A percentile compares a stretch with the other conserved stretches of the same genome.
Evolutionary conservation across 2,329 filamentous ascomycete genomes (phyloP).

Genomic region (Penicillium sp.): DNA sequence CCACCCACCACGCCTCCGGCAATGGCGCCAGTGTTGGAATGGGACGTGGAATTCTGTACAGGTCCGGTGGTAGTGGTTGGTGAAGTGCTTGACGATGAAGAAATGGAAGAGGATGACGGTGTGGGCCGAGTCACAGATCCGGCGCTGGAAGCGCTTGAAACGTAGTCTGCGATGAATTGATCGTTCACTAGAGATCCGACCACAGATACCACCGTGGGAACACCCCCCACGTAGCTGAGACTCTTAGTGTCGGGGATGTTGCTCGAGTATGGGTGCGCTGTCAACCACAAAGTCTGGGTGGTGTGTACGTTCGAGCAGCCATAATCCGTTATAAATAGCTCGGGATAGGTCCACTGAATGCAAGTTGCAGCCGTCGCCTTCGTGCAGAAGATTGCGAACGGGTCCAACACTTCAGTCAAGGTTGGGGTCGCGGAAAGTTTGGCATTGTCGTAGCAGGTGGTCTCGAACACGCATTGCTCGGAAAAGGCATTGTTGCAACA

Average conservation of each 20-base stretch:
- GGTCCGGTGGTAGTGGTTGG: no score
- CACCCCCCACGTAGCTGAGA: background rate
- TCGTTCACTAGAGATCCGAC: conserved; percentile 8
- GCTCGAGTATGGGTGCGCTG: background rate
- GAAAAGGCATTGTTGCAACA: conserved; percentile 12
- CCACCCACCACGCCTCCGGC: conserved; percentile 18
- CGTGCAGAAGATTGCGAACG: conserved; percentile 9
- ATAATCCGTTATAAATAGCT: conserved; percentile 12
- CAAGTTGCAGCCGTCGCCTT: conserved; percentile 3
- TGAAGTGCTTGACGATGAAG: background rate
- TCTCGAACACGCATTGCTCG: conserved; percentile 8
- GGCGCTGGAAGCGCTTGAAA: background rate
- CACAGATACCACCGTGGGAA: conserved; percentile 7
- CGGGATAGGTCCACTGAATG: conserved; percentile 12
- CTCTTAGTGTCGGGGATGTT: background rate
- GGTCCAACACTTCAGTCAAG: background rate
- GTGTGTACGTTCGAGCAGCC: conserved; percentile 8
- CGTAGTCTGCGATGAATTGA: conserved; percentile 4
- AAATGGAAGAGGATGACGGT: background rate
- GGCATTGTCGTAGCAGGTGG: conserved; percentile 13
- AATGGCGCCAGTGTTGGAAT: conserved; percentile 10
- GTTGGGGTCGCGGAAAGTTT: conserved; percentile 8
- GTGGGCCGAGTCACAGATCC: background rate
- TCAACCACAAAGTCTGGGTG: conserved; percentile 4
- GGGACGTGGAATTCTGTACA: no score